phyloP scores from a whole-genome alignment of 2,329 filamentous ascomycete species.

The Colletotrichum tropicale region DNA sequence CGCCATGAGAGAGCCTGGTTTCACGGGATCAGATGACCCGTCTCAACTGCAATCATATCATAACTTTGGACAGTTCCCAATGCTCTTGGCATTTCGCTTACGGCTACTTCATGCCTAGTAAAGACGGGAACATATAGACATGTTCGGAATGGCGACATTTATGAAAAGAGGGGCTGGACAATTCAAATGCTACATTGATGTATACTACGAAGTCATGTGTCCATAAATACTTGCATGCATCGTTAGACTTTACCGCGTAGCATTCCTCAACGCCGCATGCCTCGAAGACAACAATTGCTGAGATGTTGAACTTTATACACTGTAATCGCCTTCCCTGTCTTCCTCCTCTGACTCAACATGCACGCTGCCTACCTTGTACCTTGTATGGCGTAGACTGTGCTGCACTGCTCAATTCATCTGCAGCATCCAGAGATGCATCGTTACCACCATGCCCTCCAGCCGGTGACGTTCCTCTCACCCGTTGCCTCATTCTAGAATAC shows the following conservation, averaged over 20 bases:
- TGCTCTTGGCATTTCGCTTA: background rate
- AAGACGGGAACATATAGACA: background rate
- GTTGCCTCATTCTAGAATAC: background rate
- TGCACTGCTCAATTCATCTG: accelerated
- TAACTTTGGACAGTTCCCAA: background rate
- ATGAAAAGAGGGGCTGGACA: accelerated
- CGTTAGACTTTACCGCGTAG: background rate
- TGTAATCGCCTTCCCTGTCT: background rate
- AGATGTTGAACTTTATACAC: background rate
- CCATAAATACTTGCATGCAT: background rate
- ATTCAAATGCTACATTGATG: background rate
- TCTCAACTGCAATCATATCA: background rate
- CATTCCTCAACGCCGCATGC: background rate
- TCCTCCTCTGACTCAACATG: background rate
- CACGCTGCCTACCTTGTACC: background rate
- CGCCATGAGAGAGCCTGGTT: background rate
- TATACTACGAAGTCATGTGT: background rate
- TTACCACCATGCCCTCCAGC: background rate
- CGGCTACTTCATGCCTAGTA: background rate
- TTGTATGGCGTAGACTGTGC: background rate
- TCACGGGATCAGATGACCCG: background rate
- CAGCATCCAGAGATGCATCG: background rate
- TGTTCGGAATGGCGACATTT: background rate
- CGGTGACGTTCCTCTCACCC: background rate
- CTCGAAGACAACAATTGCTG: background rate